Evolutionary conservation across 225 moss, liverwort and hornwort genomes (phyloP), one percentile per base, ranked within the genome.

Genomic region (Asterella californica): DNA sequence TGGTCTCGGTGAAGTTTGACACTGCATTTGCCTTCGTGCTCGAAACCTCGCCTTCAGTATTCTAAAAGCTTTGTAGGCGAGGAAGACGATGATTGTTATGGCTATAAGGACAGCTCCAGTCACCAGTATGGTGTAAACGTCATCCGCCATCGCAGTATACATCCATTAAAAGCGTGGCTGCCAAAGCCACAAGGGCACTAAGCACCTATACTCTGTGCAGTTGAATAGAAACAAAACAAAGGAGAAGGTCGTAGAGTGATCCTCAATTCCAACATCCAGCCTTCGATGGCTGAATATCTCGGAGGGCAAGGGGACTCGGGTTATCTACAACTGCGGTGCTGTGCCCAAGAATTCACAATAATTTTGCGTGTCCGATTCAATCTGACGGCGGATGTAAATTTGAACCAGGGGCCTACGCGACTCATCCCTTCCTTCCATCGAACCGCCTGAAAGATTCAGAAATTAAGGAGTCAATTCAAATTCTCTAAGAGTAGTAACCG

Each of bases 1-100:
- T 50, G 84, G 84, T 77, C 80, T 80, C 14, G 84, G 84, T 70
- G 84, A 84, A 61, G 84, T 84, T 72, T 84, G 84, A 45, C 84
- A 84, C 80, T 80, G 84, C 80, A 77, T 84, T 72, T 84, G 84
- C 76, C 84, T 84, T 38, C 48, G 80, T 25, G 80, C 49, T 72
- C 84, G 84, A 72, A 71, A 84, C 71, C 65, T 80, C 37, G 46
- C 72, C 77, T 47, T 73, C 19, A 77, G 12, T 42, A 53, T 62
- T 80, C 27, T 84, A 61, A 72, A 77, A 42, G 25, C 38, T 72
- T 84, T 84, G 64, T 80, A 76, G 30, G 74, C 33, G 6, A 84
- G 8, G 62, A 84, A 80, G 54, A 71, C 72, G 76, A 80, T 18
- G 37, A 84, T 66, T 50, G 80, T 80, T 34, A 84, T 84, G 37